These are phyloP conservation scores for Perilla frutescens DNA, from an alignment of 257 asterid species.

Conservation along the genomic window DNA sequence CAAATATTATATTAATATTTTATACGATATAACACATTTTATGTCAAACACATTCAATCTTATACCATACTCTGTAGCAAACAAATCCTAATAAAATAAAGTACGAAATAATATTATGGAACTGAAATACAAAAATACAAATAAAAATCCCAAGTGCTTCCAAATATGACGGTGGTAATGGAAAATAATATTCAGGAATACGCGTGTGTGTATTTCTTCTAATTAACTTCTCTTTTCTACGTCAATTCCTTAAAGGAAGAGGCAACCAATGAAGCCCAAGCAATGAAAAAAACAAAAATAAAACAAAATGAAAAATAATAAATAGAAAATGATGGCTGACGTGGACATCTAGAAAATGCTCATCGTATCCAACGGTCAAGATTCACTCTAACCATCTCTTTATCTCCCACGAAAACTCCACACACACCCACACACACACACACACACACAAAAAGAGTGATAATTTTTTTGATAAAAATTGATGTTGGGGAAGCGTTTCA, in stretches of 20 bases:
- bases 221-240: background rate
- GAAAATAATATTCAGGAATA: background rate
- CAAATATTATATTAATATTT: no score
- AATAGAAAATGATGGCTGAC: conserved; percentile 38
- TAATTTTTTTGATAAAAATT: background rate
- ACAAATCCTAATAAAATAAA: no score
- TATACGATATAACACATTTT: no score
- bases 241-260: conserved; percentile 24
- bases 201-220: background rate
- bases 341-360: conserved; percentile 25
- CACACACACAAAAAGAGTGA: conserved; percentile 7
- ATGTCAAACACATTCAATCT: no score
- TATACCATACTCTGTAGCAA: no score
- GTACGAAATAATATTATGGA: no score
- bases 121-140: no score
- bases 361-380: conserved; percentile 39
- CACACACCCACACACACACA: background rate
- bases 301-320: background rate
- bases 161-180: background rate
- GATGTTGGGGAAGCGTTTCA: conserved; percentile 56
- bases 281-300: background rate
- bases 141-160: no score
- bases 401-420: conserved; percentile 26
- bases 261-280: conserved; percentile 25
- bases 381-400: conserved; percentile 38